Evolutionary conservation across 1,139 yeast species (phyloP), one percentile per base, ranked within the genome.

Genomic region (Protomyces macrosporus): DNA sequence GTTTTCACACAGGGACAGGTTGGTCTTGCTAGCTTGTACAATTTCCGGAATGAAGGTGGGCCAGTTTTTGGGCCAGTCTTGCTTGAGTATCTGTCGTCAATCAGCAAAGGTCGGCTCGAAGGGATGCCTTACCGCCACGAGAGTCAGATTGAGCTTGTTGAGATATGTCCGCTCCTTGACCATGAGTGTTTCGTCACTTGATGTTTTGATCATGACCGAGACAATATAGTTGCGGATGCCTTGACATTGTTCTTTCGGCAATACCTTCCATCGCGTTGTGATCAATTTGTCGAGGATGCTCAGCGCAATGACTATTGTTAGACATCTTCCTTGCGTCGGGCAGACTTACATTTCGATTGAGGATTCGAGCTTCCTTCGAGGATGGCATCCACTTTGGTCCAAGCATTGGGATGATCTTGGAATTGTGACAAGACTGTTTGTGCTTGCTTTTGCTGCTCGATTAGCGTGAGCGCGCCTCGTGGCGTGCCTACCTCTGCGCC

Each of bases 11-110:
- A 93, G 97, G 71, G 90, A 91, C 75, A 88, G 84, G 52, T 95
- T 87, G 23, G 95, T 84, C 68, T 90, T 84, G 61, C 96, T 87
- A 69, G 96, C 86, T 68, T 82, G 82, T 53, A 93, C 95, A 68
- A 93, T 83, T 74, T 95, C 98, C 12, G 98, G 97, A 63, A 93
- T 87, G 72, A 95, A 93, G 71, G 88, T 89, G 32, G 98, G 98
- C 99, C 99, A 93, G 73, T 90, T 88, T 70, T 86, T 90, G 50
- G 99, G 99, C 99, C 99, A 93, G 74, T 93, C 99, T 76, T 95
- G 98, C 74, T 93, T 93, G 72, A 93, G 83, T 61, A 93, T 86
- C 72, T 93, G 95, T 5, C 4, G 23, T 34, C 33, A 40, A 34
- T 10, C 30, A 32, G 3, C 39, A 32, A 10, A 39, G 30, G 36